Evolutionary conservation across 2,329 filamentous ascomycete species (phyloP).

Genomic region (Cadophora gregata): DNA sequence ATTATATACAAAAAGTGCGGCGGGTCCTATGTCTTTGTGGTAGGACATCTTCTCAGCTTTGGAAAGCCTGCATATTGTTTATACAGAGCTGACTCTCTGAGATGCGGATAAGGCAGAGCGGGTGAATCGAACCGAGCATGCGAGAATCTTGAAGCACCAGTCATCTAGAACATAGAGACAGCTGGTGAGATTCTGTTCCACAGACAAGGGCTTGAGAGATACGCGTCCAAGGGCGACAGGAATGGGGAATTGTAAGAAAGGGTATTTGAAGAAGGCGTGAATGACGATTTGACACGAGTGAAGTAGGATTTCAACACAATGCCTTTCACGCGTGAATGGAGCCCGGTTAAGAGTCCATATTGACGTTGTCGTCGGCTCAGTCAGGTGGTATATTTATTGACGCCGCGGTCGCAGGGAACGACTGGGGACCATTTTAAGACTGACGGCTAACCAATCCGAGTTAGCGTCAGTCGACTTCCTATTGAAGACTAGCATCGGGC

Average conservation of each 20-base stretch:
- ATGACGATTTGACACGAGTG: background rate
- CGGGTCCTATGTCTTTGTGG: conserved; percentile 31
- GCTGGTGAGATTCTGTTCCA: background rate
- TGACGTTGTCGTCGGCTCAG: conserved; percentile 6
- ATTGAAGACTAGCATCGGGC: background rate
- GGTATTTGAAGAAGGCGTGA: no score
- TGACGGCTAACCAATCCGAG: background rate
- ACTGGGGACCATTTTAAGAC: conserved; percentile 1
- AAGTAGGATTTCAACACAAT: background rate
- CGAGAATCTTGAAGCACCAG: background rate
- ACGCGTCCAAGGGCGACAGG: conserved; percentile 7
- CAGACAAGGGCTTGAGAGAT: background rate
- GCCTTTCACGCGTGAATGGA: background rate
- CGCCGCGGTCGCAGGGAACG: conserved; percentile 8
- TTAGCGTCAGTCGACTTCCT: background rate
- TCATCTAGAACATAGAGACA: background rate
- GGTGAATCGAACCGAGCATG: background rate
- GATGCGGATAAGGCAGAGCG: background rate
- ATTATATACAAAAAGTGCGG: conserved; percentile 20
- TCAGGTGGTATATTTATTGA: conserved; percentile 9
- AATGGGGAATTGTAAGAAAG: no score
- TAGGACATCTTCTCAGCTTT: conserved; percentile 35
- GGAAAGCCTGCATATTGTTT: conserved; percentile 25
- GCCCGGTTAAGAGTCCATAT: background rate
- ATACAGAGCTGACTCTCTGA: conserved; percentile 15